Conservation (phyloP, 208 protist species). For the Acanthamoeba lenticulata region DNA sequence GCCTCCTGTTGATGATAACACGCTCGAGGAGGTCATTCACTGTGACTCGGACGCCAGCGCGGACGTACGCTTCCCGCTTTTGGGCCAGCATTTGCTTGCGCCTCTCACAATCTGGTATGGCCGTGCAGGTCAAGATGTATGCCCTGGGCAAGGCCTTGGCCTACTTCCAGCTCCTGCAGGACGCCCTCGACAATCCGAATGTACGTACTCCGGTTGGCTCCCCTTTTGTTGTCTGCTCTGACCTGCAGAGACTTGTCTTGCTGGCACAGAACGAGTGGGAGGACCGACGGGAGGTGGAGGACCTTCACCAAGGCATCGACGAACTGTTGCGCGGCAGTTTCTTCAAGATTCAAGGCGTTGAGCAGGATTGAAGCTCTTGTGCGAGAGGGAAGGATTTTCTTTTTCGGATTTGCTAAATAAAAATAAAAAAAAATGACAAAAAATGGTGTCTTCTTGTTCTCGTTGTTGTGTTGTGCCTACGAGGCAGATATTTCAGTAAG, state of each 20-base stretch:
- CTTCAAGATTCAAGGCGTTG: not conserved
- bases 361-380: too few species aligned
- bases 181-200: constrained; percentile 11
- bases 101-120: not conserved
- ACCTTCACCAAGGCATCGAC: constrained; percentile 54
- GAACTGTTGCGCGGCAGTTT: not conserved
- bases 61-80: too few species aligned
- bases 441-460: not conserved
- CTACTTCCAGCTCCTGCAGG: constrained; percentile 25
- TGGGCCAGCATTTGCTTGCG: not conserved
- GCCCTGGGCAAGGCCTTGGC: constrained; percentile 1
- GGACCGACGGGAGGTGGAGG: constrained; percentile 32
- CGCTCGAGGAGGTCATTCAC: constrained; percentile 25
- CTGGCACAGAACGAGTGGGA: constrained; percentile 52
- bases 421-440: not conserved
- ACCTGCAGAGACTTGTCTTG: not conserved
- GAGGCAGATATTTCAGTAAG: not conserved
- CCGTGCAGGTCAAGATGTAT: not conserved
- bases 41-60: not conserved
- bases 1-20: constrained; percentile 22
- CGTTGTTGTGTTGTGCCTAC: not conserved
- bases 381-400: too few species aligned
- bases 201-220: not conserved
- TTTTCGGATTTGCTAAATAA: not conserved
- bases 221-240: not conserved